Base-by-base conservation (phyloP, 2,329 filamentous ascomycete genomes). In the Cryphonectria nitschkei region DNA sequence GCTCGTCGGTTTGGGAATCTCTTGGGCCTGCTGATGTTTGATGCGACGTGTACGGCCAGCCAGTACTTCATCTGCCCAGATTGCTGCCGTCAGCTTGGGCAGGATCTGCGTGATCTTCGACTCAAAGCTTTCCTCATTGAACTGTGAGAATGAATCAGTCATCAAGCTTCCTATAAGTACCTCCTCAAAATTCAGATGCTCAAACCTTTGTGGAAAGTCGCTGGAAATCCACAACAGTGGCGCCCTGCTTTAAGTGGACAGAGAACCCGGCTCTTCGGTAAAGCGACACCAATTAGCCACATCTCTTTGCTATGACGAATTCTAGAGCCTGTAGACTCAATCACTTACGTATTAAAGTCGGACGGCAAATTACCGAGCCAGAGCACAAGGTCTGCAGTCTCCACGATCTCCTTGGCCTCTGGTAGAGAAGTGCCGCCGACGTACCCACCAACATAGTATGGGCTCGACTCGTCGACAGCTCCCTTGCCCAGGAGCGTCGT, bases 401-500 rank as follows among this genome's bases (percentile, higher is more conserved):
- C 70, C 19, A 73, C 70, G 4, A 65, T 34, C 29, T 69, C 19
- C 43, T 22, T 69, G 22, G 52, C 61, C 16, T 65, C 61, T 22
- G 37, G 32, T 0, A 52, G 86, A 66, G 86, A 89, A 32, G 88
- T 88, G 69, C 85, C 83, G 26, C 89, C 89, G 6, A 87, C 87
- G 76, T 92, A 91, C 2, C 91, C 88, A 73, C 90, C 90, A 22
- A 88, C 87, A 72, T 88, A 92, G 76, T 87, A 89, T 46, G 83
- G 81, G 50, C 88, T 81, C 0, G 83, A 85, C 77, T 92, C 89
- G 72, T 91, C 83, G 11, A 92, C 85, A 7, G 88, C 86, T 9
- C 89, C 87, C 79, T 91, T 92, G 39, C 89, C 89, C 85, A 91
- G 90, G 1, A 89, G 88, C 0, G 89, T 86, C 7, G 89, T 87